Evolutionary conservation across 208 protist species (phyloP).

Genomic region (Leishmania braziliensis): DNA sequence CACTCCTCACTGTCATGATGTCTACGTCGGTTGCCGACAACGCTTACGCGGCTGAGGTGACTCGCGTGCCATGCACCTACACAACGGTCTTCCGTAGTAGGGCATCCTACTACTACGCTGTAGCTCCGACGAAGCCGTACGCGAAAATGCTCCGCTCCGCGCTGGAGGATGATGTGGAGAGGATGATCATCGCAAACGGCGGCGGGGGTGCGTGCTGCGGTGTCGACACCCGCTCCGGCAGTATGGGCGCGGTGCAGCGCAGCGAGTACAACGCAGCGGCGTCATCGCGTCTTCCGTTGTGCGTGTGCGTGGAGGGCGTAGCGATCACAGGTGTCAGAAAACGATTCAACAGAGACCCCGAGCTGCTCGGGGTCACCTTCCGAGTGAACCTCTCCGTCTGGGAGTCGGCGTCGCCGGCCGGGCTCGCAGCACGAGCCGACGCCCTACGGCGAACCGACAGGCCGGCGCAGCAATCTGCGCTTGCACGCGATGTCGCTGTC

Average conservation of each 20-base stretch:
- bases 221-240: background rate
- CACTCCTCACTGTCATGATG: background rate
- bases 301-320: background rate
- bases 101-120: slow-evolving; percentile 23
- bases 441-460: background rate
- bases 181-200: background rate
- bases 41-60: background rate
- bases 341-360: background rate
- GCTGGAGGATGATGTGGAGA: slow-evolving; percentile 9
- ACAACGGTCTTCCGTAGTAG: slow-evolving; percentile 17
- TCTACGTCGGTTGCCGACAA: background rate
- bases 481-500: background rate
- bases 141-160: background rate
- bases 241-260: background rate
- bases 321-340: background rate
- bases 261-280: background rate
- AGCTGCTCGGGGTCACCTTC: slow-evolving; percentile 8
- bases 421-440: background rate
- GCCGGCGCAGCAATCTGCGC: background rate
- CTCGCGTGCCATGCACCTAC: slow-evolving; percentile 22
- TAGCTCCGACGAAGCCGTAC: slow-evolving; percentile 19
- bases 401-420: background rate
- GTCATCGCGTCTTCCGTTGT: background rate
- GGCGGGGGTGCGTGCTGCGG: background rate
- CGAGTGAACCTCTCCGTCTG: background rate